Evolutionary conservation across 2,329 filamentous ascomycete species (phyloP), one percentile per base, ranked within the genome.

Genomic region (Pseudocercospora crystallina): DNA sequence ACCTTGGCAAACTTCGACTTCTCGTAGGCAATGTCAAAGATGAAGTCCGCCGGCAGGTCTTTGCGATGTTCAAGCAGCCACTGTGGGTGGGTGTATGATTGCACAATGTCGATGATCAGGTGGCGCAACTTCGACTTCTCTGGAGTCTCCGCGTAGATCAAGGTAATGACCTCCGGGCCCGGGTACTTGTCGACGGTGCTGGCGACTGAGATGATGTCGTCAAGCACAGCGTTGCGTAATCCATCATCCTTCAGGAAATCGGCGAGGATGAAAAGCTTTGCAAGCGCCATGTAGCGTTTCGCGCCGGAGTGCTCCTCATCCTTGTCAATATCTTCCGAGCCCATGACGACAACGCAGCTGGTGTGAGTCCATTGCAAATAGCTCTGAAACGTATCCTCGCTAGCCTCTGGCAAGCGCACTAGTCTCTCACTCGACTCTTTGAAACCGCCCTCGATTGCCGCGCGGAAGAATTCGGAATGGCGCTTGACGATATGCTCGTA

Each of bases 391-490:
- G n/a, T 13, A 11, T 32, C 33, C 8, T 12, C 11, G 20, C 37
- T 34, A 30, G 8, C 20, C 26, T 42, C 32, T 36, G 43, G 12
- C 13, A 36, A 13, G n/a, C 30, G 9, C 15, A 29, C 14, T 8
- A 12, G 14, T 26, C 30, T 35, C 11, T 36, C 37, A 48, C 58
- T 39, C 53, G 54, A 20, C 51, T 46, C 43, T 46, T 43, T 32
- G 43, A 36, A 45, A 4, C 36, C 30, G 14, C 34, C 43, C 11
- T 34, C 14, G 8, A 26, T 30, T 29, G 39, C 39, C 13, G 26
- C 12, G 5, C 26, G 33, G 15, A 45, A 45, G 43, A 26, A 45
- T n/a, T 35, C 34, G 32, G 32, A 45, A 15, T 45, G 43, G 7
- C 43, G 43, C 14, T 11, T 31, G 43, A 45, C 29, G 33, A 45